phyloP scores from a whole-genome alignment of 305 asterid genomes.

The Fraxinus paxiana region DNA sequence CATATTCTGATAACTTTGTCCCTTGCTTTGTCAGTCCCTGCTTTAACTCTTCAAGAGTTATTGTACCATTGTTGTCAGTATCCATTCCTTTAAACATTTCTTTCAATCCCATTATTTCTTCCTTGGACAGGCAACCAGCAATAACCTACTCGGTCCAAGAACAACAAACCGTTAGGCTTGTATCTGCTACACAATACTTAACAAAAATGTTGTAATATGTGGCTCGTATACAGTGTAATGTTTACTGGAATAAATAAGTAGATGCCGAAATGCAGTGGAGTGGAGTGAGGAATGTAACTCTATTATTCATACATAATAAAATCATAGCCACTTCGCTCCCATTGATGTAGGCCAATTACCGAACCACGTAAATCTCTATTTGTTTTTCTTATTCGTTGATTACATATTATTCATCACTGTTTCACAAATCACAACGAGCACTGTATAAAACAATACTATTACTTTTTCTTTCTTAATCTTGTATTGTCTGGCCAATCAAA shows the following conservation, averaged over 20 bases:
- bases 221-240: not conserved
- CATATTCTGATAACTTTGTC: constrained; percentile 2
- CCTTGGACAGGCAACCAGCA: constrained; percentile 8
- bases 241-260: not conserved
- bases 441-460: not conserved
- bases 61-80: constrained; percentile 1
- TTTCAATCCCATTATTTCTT: constrained; percentile 12
- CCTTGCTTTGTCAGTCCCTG: constrained; percentile 2
- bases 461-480: not conserved
- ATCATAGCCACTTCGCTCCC: not conserved
- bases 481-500: not conserved
- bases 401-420: not conserved
- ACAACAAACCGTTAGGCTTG: not conserved
- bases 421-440: not conserved
- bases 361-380: not conserved
- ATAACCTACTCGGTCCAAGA: not conserved
- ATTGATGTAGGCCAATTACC: not conserved
- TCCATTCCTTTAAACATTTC: constrained; percentile 8
- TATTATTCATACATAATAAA: not conserved
- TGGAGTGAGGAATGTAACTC: not conserved
- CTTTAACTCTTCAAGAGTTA: constrained; percentile 10
- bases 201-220: not conserved
- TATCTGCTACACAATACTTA: not conserved
- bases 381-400: not conserved
- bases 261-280: not conserved